Evolutionary conservation across 768 basidiomycete species (phyloP).

Genomic region (Naganishia onofrii): DNA sequence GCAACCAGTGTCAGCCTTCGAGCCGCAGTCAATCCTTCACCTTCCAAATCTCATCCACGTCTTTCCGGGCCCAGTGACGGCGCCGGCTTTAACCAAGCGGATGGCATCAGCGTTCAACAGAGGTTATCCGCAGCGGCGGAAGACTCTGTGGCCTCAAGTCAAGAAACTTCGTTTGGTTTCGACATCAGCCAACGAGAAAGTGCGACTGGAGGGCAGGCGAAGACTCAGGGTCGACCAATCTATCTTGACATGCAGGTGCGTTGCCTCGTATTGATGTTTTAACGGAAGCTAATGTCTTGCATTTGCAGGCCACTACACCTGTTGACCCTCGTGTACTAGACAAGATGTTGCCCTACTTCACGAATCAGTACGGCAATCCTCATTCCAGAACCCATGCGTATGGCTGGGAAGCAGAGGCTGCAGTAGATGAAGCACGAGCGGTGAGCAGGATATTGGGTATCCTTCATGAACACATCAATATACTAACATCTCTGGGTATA

Average conservation of each 20-base stretch:
- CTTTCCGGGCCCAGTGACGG: background rate
- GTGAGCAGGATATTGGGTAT: conserved; percentile 51
- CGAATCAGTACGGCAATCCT: conserved; percentile 95
- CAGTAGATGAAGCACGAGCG: conserved; percentile 86
- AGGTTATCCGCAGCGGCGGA: background rate
- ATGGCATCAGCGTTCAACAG: conserved; percentile 6
- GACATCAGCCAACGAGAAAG: conserved; percentile 47
- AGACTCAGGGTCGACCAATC: conserved; percentile 65
- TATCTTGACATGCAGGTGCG: conserved; percentile 96
- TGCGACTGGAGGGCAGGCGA: conserved; percentile 48
- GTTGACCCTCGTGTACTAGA: conserved; percentile 95
- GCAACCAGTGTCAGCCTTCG: background rate
- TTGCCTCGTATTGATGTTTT: background rate
- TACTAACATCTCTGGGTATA: background rate
- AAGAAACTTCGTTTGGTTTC: conserved; percentile 48
- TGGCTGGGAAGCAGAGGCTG: conserved; percentile 97
- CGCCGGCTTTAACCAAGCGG: background rate
- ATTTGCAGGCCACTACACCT: conserved; percentile 82
- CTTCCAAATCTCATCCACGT: background rate
- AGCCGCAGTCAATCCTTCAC: conserved; percentile 12
- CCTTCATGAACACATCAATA: background rate
- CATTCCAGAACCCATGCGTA: conserved; percentile 98
- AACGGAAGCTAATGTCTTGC: background rate
- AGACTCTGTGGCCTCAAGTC: background rate
- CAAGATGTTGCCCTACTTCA: conserved; percentile 91